phyloP scores from a whole-genome alignment of 2,329 filamentous ascomycete species.

The Arthrobotrys sinensis region DNA sequence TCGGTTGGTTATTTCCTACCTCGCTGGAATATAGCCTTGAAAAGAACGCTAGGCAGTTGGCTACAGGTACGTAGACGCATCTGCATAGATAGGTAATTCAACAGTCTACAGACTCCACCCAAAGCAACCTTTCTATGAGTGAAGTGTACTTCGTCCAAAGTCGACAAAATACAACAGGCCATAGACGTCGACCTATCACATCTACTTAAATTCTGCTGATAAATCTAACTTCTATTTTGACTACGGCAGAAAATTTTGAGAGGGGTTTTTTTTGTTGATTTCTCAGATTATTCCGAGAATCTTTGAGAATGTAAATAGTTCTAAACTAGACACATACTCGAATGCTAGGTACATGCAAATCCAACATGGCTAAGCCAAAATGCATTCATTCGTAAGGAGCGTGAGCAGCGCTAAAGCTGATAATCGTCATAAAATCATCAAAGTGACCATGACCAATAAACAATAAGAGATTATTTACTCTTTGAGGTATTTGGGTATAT shows the following conservation, averaged over 20 bases:
- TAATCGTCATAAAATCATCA: conserved; percentile 46
- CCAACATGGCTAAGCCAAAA: conserved; percentile 26
- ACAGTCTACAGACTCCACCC: neutral
- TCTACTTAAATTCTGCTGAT: neutral
- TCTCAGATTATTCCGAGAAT: conserved; percentile 21
- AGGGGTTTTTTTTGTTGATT: conserved; percentile 1
- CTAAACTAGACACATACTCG: conserved; percentile 39
- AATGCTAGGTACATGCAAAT: conserved; percentile 49
- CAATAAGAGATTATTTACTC: conserved; percentile 37
- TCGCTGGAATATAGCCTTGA: neutral
- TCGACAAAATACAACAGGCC: neutral
- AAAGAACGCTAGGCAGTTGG: neutral
- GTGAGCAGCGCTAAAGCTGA: conserved; percentile 10
- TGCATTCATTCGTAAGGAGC: conserved; percentile 48
- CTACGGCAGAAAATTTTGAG: neutral
- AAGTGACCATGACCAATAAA: conserved; percentile 33
- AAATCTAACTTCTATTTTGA: neutral
- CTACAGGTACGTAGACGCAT: conserved; percentile 1
- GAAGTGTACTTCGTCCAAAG: neutral
- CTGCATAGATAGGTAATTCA: neutral
- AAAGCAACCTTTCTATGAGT: neutral
- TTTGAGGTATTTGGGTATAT: conserved; percentile 44
- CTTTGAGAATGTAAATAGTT: conserved; percentile 29
- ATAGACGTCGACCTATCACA: neutral
- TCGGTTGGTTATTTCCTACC: neutral